Conservation (phyloP, 768 basidiomycete species). For the Lyophyllum atratum region DNA sequence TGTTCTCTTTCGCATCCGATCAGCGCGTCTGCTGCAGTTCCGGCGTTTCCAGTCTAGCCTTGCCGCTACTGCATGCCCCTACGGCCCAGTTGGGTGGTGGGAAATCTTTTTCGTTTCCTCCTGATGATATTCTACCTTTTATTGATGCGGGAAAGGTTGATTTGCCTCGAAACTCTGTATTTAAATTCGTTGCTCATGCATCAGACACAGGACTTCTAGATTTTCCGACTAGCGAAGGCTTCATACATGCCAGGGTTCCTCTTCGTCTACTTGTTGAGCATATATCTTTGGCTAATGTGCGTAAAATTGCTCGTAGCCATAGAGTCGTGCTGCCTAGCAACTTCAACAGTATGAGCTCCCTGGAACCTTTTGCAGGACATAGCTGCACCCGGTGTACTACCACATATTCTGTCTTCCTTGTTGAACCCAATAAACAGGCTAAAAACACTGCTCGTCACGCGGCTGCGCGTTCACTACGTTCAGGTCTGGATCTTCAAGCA, state of each 20-base stretch:
- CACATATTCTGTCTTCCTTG: not conserved
- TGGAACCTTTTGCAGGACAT: not conserved
- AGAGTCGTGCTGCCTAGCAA: not conserved
- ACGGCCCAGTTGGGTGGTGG: not conserved
- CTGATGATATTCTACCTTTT: not conserved
- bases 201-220: too few species aligned
- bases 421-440: not conserved
- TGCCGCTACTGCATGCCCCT: too few species aligned
- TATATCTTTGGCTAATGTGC: not conserved
- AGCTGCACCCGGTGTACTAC: not conserved
- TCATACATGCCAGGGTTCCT: not conserved
- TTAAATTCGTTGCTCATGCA: not conserved
- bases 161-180: not conserved
- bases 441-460: not conserved
- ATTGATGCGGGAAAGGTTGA: not conserved
- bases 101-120: not conserved
- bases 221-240: not conserved
- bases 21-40: too few species aligned
- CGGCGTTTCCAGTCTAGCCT: too few species aligned
- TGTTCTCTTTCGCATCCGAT: too few species aligned
- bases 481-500: too few species aligned
- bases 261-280: not conserved
- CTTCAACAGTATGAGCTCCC: not conserved
- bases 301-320: not conserved
- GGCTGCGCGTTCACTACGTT: not conserved